phyloP scores from a whole-genome alignment of 768 basidiomycete species.

The Tricholoma bakamatsutake region DNA sequence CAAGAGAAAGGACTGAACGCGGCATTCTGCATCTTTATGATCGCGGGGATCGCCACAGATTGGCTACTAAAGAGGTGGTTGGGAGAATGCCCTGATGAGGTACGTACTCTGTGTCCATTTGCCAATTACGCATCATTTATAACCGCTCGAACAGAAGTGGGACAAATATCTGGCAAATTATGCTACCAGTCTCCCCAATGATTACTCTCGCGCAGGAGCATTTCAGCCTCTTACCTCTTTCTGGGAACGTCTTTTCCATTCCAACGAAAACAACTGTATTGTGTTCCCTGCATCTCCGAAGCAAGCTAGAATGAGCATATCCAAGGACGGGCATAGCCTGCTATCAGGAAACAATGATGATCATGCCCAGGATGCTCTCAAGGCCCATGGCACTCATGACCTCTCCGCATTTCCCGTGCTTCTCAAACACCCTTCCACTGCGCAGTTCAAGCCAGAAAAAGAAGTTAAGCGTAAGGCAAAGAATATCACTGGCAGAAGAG shows the following conservation, averaged over 20 bases:
- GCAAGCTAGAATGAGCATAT: constrained; percentile 8
- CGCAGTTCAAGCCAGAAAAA: constrained; percentile 5
- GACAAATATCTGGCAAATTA: constrained; percentile 61
- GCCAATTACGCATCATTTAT: not conserved
- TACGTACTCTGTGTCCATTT: constrained; percentile 17
- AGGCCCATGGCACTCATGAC: constrained; percentile 1
- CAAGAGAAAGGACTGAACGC: constrained; percentile 57
- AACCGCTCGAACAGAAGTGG: constrained; percentile 46
- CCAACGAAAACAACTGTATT: constrained; percentile 14
- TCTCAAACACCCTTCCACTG: constrained; percentile 21
- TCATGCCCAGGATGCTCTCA: not conserved
- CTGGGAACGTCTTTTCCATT: constrained; percentile 44
- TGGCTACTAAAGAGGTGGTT: constrained; percentile 50
- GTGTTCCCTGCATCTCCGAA: constrained; percentile 18
- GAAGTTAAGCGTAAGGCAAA: not conserved
- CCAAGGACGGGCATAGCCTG: constrained; percentile 8
- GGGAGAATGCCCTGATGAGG: constrained; percentile 69
- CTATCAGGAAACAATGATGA: constrained; percentile 6
- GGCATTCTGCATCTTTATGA: constrained; percentile 46
- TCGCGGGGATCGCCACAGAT: constrained; percentile 42
- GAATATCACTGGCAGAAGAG: constrained; percentile 3
- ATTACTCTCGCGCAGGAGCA: constrained; percentile 47
- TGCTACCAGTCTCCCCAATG: constrained; percentile 45
- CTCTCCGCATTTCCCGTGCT: constrained; percentile 15
- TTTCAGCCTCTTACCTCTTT: constrained; percentile 47